Conservation (phyloP, 208 protist genomes). For the Endotrypanum monterogeii region DNA sequence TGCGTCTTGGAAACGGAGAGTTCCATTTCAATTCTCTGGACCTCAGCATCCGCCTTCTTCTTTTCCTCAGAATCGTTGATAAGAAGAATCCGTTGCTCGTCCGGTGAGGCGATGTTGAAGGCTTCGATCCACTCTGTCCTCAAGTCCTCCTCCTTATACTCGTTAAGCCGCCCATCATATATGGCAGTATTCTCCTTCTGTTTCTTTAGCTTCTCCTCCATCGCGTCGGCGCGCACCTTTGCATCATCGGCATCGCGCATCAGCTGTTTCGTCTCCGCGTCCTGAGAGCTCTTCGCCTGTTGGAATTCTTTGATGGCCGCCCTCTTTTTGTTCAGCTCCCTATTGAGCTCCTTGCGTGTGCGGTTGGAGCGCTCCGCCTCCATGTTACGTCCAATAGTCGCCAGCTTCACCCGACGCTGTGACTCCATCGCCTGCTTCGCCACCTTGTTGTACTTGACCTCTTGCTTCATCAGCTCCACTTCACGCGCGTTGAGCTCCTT, state of each 20-base stretch:
- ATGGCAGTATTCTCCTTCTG: slow-evolving; percentile 34
- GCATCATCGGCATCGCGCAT: slow-evolving; percentile 46
- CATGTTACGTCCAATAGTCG: slow-evolving; percentile 50
- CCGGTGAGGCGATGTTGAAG: slow-evolving; percentile 59
- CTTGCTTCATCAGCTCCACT: slow-evolving; percentile 87
- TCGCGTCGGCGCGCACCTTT: slow-evolving; percentile 39
- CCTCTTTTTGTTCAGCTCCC: slow-evolving; percentile 41
- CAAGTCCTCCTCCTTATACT: slow-evolving; percentile 39
- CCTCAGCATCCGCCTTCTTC: slow-evolving; percentile 23
- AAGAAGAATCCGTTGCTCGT: slow-evolving; percentile 50
- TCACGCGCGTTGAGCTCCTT: slow-evolving; percentile 83
- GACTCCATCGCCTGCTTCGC: slow-evolving; percentile 34
- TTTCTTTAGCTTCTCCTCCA: slow-evolving; percentile 45
- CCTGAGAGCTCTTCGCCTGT: slow-evolving; percentile 27
- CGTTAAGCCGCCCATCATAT: slow-evolving; percentile 34
- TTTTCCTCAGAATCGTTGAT: slow-evolving; percentile 29
- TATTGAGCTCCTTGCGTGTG: slow-evolving; percentile 33
- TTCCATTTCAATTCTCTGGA: slow-evolving; percentile 38
- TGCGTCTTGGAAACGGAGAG: slow-evolving; percentile 14
- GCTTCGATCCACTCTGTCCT: slow-evolving; percentile 45
- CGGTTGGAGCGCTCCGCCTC: slow-evolving; percentile 45
- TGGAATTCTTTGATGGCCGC: slow-evolving; percentile 40
- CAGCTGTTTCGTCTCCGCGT: slow-evolving; percentile 23
- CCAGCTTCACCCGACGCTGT: slow-evolving; percentile 46
- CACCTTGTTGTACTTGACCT: slow-evolving; percentile 63